Conservation (phyloP, 306 rosid species). For the Prunus padus region DNA sequence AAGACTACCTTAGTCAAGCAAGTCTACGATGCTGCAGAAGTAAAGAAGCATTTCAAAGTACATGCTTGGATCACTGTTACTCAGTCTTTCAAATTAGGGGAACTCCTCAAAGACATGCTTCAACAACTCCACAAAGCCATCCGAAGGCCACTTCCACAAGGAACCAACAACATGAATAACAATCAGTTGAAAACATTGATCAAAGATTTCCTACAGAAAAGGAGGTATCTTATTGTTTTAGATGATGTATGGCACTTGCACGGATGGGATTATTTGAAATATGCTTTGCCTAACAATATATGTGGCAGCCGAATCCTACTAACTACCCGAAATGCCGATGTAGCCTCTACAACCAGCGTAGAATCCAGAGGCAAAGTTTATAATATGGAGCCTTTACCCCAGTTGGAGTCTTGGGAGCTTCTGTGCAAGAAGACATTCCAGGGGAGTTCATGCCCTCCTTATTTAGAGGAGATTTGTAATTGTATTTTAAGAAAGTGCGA, state of each 20-base stretch:
- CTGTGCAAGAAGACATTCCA: slow-evolving; percentile 45
- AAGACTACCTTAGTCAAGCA: slow-evolving; percentile 52
- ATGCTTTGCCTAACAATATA: slow-evolving; percentile 42
- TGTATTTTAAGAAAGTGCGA: slow-evolving; percentile 44
- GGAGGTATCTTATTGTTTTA: slow-evolving; percentile 46
- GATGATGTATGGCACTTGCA: slow-evolving; percentile 50
- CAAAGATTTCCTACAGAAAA: slow-evolving; percentile 32
- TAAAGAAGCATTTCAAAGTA: slow-evolving; percentile 44
- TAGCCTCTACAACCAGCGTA: slow-evolving; percentile 32
- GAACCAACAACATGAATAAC: slow-evolving; percentile 28
- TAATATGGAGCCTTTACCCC: slow-evolving; percentile 35
- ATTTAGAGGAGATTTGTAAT: slow-evolving; percentile 29
- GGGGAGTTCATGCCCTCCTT: slow-evolving; percentile 41
- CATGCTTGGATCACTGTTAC: slow-evolving; percentile 57
- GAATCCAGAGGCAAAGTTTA: slow-evolving; percentile 40
- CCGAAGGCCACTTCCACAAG: slow-evolving; percentile 34
- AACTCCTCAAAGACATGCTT: slow-evolving; percentile 38
- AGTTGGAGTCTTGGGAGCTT: slow-evolving; percentile 47
- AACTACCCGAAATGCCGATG: slow-evolving; percentile 44
- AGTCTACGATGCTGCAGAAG: slow-evolving; percentile 42
- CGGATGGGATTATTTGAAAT: slow-evolving; percentile 53
- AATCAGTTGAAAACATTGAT: slow-evolving; percentile 29
- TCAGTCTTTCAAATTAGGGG: slow-evolving; percentile 30
- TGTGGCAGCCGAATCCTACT: slow-evolving; percentile 49
- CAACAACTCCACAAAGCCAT: slow-evolving; percentile 20